Evolutionary conservation across 202 grass and related monocot species (phyloP).

Genomic region (Alloteropsis angusta): DNA sequence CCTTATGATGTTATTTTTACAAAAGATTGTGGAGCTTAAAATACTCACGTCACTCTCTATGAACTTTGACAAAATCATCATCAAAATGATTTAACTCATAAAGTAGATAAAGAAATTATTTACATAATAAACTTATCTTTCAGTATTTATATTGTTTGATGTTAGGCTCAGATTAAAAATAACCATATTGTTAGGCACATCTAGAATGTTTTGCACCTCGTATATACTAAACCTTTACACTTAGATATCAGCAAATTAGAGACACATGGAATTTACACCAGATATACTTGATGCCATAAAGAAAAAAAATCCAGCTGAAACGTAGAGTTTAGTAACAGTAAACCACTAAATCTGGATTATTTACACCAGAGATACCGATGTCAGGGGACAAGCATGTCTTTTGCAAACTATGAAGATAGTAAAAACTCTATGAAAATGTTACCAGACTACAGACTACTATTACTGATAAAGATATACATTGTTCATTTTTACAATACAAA

Average conservation of each 20-base stretch:
- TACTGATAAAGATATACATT: background rate
- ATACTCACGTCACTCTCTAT: too few species aligned
- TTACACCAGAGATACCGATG: background rate
- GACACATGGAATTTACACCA: background rate
- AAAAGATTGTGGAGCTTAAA: too few species aligned
- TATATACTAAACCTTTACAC: background rate
- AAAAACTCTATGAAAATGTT: background rate
- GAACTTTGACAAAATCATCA: too few species aligned
- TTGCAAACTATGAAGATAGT: background rate
- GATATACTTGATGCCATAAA: background rate
- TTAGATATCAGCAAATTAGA: background rate
- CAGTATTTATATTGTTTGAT: too few species aligned
- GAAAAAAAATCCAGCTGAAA: background rate
- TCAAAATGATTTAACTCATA: too few species aligned
- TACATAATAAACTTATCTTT: too few species aligned
- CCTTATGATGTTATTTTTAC: too few species aligned
- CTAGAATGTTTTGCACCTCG: background rate
- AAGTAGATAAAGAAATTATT: too few species aligned
- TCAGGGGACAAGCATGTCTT: background rate
- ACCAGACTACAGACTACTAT: background rate
- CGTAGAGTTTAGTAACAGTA: background rate
- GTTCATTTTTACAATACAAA: background rate
- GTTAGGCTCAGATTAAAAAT: background rate
- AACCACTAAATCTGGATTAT: background rate
- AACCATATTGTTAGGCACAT: too few species aligned